Evolutionary conservation across 2,329 filamentous ascomycete species (phyloP), one percentile per base, ranked within the genome.

Genomic region (Colletotrichum agaves): DNA sequence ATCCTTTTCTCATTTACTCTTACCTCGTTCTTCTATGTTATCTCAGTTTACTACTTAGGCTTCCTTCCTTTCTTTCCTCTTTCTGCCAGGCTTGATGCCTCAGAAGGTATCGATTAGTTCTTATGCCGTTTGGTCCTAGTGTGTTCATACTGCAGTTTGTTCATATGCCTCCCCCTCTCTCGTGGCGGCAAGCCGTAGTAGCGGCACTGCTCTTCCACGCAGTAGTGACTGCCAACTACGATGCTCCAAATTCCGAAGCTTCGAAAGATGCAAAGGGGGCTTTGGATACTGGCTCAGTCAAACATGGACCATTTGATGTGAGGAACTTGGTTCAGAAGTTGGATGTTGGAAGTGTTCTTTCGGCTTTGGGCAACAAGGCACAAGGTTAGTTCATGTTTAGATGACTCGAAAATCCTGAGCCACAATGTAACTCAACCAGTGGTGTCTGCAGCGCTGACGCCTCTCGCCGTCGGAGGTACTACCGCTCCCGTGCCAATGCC

Each of bases 171-270:
- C 23, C 17, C 4, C 23, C 33, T 27, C 46, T 67, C 3, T 59
- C 64, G 15, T 67, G 61, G 64, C 64, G 61, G 35, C 64, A 64
- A 49, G 64, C 47, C 47, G 64, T 46, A 8, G 53, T 67, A 21
- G 61, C 64, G n/a, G 64, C 53, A 12, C 37, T 67, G 64, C 53
- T 67, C 21, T 49, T 67, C 64, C 64, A 67, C 12, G 64, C 46
- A 13, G 64, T 47, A 3, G 64, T 64, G 19, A 64, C 53, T 17
- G 64, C 64, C 11, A 55, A 49, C 13, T 67, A 64, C 8, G 61
- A 63, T 8, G n/a, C 13, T 53, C 53, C 46, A 39, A 52, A 43
- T 12, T 21, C 46, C 17, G 61, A 67, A 27, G 33, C 39, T 21
- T 55, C 64, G 12, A 53, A 53, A 6, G 61, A 59, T 44, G 35